These are phyloP conservation scores for Glaciozyma antarctica DNA, from an alignment of 768 basidiomycete species.

Conservation along the genomic window DNA sequence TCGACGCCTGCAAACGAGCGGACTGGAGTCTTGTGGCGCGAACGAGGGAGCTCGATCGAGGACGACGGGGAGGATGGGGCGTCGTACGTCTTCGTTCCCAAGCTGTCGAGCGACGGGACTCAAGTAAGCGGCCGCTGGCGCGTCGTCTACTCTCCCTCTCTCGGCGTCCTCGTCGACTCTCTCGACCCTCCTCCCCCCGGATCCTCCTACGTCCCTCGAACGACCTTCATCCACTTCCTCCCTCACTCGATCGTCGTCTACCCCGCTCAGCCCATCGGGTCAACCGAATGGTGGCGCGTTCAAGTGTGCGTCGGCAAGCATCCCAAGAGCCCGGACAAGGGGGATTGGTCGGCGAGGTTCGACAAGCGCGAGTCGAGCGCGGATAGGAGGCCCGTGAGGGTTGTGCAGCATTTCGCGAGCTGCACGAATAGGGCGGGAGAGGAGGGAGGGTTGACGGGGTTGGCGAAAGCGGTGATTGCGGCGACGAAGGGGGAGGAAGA, in stretches of 20 bases:
- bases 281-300: background rate
- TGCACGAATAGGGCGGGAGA: too few relatives aligned
- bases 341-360: too few relatives aligned
- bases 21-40: too few relatives aligned
- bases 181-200: background rate
- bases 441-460: too few relatives aligned
- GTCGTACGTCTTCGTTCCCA: background rate
- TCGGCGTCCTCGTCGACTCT: too few relatives aligned
- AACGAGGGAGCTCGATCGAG: background rate
- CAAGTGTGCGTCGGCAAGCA: constrained; percentile 1
- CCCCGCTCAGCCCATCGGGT: background rate
- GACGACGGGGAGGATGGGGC: background rate
- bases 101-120: background rate
- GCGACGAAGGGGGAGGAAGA: too few relatives aligned
- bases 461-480: too few relatives aligned
- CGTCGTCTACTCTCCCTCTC: too few relatives aligned
- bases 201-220: background rate
- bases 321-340: background rate
- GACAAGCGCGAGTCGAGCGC: too few relatives aligned
- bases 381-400: too few relatives aligned
- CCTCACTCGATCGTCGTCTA: background rate
- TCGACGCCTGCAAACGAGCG: background rate
- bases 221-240: background rate
- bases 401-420: too few relatives aligned
- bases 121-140: background rate